Base-by-base conservation (phyloP, 441 rosid species). In the Raphanus hybrid region DNA sequence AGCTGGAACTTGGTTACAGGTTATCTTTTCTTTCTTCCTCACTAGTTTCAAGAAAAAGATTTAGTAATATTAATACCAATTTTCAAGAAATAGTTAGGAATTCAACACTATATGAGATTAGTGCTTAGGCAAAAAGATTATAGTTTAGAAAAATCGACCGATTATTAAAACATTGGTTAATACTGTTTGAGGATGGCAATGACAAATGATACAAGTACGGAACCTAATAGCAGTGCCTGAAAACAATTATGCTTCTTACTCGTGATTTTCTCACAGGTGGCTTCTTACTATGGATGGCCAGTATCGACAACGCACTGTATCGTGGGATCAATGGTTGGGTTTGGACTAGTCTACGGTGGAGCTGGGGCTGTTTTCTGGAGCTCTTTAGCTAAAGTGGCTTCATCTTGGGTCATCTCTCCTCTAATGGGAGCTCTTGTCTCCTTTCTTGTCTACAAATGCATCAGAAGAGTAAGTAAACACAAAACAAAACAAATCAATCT, bases 1-100 rank as follows among this genome's bases (percentile, higher is more conserved):
- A 20, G 98, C 98, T 80, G 98, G 98, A 65, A 91, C 98, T 84
- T 93, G 99, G 97, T 77, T 96, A 81, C 98, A 96, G 99, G 98
- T 93, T 71, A 12, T 48, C 50, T 50, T 18, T 35, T 57, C 4
- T 48, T 54, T 70, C 57, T 57, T 57, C 75, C 12, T 72, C 27
- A 37, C 50, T 67, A 69, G 26, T 18, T 37, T 58, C 23, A 34
- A 20, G 52, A 61, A 6, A 10, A 58, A 26, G 9, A 10, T 39
- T 72, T 18, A 74, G 43, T 69, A 5, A 18, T 43, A 23, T 23
- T 23, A 23, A 23, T 23, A 63, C 34, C 34, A 29, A 29, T 29
- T 3, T 29, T 29, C 34, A 29, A 29, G 5, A 29, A 29, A 29
- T 29, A 5, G 34, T 29, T 29, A 29, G 34, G 34, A 23, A 23